These are phyloP conservation scores for Fusarium humuli DNA, from an alignment of 2,329 filamentous ascomycete species.

Conservation along the genomic window DNA sequence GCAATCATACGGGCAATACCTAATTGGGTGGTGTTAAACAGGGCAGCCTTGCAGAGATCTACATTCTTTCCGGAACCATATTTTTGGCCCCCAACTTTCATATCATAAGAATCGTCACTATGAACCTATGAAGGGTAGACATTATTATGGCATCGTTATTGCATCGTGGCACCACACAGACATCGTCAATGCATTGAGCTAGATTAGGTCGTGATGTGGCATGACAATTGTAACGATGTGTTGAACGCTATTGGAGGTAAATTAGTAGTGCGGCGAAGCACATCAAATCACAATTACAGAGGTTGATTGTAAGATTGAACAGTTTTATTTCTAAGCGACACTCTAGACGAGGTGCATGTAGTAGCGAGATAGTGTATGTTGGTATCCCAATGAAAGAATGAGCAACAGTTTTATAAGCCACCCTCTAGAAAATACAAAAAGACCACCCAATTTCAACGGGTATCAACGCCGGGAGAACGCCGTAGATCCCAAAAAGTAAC, in stretches of 20 bases:
- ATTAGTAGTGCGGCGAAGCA: not conserved
- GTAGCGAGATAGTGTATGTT: not conserved
- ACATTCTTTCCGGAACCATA: slow-evolving; percentile 62
- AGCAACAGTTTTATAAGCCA: not conserved
- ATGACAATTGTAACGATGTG: slow-evolving; percentile 54
- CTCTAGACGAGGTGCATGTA: not conserved
- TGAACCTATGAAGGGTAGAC: not conserved
- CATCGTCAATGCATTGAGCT: not conserved
- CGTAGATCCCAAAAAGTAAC: not conserved
- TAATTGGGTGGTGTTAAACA: slow-evolving; percentile 55
- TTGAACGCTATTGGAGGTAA: slow-evolving; percentile 7
- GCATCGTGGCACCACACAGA: slow-evolving; percentile 17
- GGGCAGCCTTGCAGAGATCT: slow-evolving; percentile 68
- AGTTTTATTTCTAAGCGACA: slow-evolving; percentile 9
- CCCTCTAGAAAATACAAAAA: slow-evolving; percentile 8
- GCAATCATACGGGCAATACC: slow-evolving; percentile 51
- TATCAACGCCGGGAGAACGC: slow-evolving; percentile 32
- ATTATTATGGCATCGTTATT: slow-evolving; percentile 57
- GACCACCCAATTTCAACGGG: slow-evolving; percentile 3
- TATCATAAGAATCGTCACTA: slow-evolving; percentile 51
- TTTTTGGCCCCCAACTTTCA: slow-evolving; percentile 18
- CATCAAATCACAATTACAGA: not conserved
- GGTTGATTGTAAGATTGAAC: not conserved
- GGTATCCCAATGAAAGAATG: not conserved
- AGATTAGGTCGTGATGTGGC: slow-evolving; percentile 64